Conservation (phyloP, 2,329 filamentous ascomycete species). For the Ceratocystis harringtonii region DNA sequence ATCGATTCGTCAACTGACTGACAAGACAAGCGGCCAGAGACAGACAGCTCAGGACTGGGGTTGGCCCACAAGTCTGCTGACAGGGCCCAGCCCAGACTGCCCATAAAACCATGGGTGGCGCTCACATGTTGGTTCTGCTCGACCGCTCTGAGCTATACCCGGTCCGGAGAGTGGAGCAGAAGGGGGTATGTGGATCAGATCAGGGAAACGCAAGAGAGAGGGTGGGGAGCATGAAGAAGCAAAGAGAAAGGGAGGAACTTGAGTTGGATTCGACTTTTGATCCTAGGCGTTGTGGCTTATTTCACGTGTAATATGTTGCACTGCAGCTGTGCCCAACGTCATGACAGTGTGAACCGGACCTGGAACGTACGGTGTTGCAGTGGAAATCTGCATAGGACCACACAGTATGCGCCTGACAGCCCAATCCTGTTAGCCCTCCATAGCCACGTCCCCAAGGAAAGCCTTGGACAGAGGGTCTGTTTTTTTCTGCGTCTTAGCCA, state of each 20-base stretch:
- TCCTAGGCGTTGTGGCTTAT: background rate
- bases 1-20: background rate
- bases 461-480: background rate
- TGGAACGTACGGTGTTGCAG: background rate
- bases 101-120: background rate
- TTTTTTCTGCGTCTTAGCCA: background rate
- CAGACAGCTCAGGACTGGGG: background rate
- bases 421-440: background rate
- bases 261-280: background rate
- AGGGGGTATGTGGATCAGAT: background rate
- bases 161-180: background rate
- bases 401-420: background rate
- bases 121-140: background rate
- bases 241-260: background rate
- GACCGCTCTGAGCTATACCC: background rate
- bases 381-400: background rate
- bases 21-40: background rate
- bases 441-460: background rate
- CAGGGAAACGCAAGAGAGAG: background rate
- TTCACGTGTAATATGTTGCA: background rate
- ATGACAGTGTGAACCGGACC: background rate
- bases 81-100: background rate
- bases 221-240: background rate
- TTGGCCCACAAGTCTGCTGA: constrained; percentile 1
- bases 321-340: background rate